phyloP scores from a whole-genome alignment of 345 rosid genomes.

The Brassica carinata region DNA sequence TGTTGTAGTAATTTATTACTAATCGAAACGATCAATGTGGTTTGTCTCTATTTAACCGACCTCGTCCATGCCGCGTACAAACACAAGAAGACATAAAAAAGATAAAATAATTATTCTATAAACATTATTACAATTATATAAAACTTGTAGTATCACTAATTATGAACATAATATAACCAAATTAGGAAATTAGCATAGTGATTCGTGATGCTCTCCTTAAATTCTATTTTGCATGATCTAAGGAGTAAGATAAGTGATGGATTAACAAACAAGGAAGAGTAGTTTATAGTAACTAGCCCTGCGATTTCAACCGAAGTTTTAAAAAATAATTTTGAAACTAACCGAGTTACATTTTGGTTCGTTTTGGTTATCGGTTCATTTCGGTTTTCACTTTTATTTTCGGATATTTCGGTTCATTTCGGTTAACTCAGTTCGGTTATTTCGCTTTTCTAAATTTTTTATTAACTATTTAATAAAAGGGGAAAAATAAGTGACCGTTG shows the following conservation, averaged over 20 bases:
- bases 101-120: not conserved
- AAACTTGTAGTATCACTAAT: not conserved
- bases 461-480: not conserved
- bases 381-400: too few relatives aligned
- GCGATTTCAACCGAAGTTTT: too few relatives aligned
- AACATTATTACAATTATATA: not conserved
- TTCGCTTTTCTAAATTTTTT: too few relatives aligned
- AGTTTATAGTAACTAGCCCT: not conserved
- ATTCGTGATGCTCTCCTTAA: not conserved
- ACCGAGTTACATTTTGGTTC: too few relatives aligned
- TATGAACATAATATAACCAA: not conserved
- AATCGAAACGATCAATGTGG: conserved; percentile 1
- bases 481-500: conserved; percentile 22
- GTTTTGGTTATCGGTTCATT: too few relatives aligned
- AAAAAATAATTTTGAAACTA: too few relatives aligned
- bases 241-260: not conserved
- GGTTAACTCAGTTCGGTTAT: too few relatives aligned
- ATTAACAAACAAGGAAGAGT: conserved; percentile 4
- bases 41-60: conserved; percentile 37
- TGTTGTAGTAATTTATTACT: not conserved
- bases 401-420: too few relatives aligned
- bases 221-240: not conserved
- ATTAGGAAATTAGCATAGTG: not conserved
- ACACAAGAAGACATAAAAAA: not conserved
- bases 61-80: conserved; percentile 21